Evolutionary conservation across 306 rosid species (phyloP).

Genomic region (Sindora glabra): DNA sequence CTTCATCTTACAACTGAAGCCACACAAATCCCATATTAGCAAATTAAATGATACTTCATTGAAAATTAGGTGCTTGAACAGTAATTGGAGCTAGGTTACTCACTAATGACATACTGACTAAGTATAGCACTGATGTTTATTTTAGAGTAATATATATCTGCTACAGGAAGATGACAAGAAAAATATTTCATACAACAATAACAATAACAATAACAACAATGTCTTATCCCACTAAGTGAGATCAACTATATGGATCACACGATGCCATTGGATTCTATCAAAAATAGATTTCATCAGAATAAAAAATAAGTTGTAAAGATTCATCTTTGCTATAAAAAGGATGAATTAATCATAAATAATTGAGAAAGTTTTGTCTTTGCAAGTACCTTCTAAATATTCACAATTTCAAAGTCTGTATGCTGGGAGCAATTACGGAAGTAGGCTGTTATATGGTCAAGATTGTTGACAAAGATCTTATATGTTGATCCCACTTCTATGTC

Average conservation of each 20-base stretch:
- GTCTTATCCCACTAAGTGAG: too few species aligned
- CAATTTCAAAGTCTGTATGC: constrained; percentile 27
- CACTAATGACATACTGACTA: constrained; percentile 6
- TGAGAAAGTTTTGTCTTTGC: not conserved
- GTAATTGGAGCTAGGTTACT: not conserved
- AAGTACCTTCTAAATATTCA: constrained; percentile 24
- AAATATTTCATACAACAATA: too few species aligned
- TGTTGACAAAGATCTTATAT: constrained; percentile 26
- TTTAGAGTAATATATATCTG: not conserved
- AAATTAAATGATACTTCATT: not conserved
- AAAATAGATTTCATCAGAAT: not conserved
- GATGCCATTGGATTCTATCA: too few species aligned
- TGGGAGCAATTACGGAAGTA: constrained; percentile 30
- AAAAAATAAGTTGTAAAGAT: not conserved
- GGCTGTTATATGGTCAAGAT: constrained; percentile 35
- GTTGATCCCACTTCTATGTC: constrained; percentile 24
- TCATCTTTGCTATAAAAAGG: not conserved
- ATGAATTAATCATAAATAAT: not conserved
- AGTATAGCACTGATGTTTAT: not conserved
- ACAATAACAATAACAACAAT: too few species aligned
- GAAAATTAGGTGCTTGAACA: not conserved
- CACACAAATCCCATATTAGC: not conserved
- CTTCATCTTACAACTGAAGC: not conserved
- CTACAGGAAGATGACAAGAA: not conserved
- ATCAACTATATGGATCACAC: too few species aligned